Base-by-base conservation (phyloP, 768 basidiomycete genomes). In the Lepiota venenata region DNA sequence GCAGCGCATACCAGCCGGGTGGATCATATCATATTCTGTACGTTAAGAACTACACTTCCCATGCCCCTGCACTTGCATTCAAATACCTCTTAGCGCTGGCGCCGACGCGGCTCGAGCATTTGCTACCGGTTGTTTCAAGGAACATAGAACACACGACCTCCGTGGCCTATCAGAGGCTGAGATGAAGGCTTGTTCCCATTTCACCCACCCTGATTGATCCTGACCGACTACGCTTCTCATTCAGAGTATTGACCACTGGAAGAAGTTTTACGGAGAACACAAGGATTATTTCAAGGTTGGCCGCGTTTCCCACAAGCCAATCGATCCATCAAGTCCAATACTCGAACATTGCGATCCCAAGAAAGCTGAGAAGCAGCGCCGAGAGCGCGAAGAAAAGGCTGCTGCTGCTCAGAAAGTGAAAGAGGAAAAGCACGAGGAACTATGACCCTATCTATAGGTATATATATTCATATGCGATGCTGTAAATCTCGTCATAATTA, bases 31-130 rank as follows among this genome's bases (percentile, higher is more conserved):
- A 84, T 61, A 74, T 82, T 64, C 77, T 89, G 88, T 87, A 64
- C 58, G 81, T 68, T 42, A 39, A 29, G 47, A 41, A 39, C 52
- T 50, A 44, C 61, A 41, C 58, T 57, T 39, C 44, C 40, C 20
- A 44, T 47, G 50, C 47, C 41, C 57, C 52, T 48, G 45, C 59
- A 58, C 56, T 58, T 62, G 52, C 55, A 64, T 60, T 49, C 42
- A 63, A 51, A 58, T 58, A 42, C 42, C 46, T 53, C 5, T 57
- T 62, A 78, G 90, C 70, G 85, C 91, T 58, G 94, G 95, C 11
- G 70, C 79, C 49, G 94, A 98, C 68, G 93, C 91, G n/a, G 89
- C 91, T 22, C 77, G 95, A 60, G 88, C 94, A 0, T 98, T 93
- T 69, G 91, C 82, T 42, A 98, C 95, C 2, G 94, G 94, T 9